Base-by-base conservation (phyloP, 1,139 yeast genomes). In the Saccharomycopsis phalli region DNA sequence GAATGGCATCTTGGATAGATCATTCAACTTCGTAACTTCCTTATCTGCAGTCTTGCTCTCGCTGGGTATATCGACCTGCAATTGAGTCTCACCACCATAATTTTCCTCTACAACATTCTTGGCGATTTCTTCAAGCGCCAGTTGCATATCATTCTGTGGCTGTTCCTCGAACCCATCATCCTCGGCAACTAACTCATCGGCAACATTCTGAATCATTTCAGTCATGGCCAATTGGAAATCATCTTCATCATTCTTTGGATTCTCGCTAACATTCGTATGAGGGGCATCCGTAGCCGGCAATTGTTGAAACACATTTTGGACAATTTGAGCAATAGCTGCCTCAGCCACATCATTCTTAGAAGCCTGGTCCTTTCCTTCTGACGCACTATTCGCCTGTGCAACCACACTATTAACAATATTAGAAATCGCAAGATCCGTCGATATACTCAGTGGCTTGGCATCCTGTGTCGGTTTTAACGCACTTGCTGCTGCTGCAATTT, bases 121-220 rank as follows among this genome's bases (percentile, higher is more conserved):
- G 6, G 41, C 47, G 34, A 44, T 42, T 27, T 44, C 45, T 27
- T 44, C 45, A 20, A 44, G 41, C 10, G 47, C 47, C 14, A 26
- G 21, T 21, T 44, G 44, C 23, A 44, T 36, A 36, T 42, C 45
- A 14, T 32, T 36, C 14, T 19, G 16, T n/a, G 25, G 38, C 4
- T 36, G 13, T 19, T 35, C 45, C 22, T 36, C 34, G 23, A 34
- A 26, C 22, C 21, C 25, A 36, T 67, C 57, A 40, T 70, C 57
- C 6, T 55, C 46, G 25, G 46, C 41, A 16, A 50, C 48, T 11
- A 46, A 42, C n/a, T 49, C 42, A 34, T 58, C 62, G 1, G 88
- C 88, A 0, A 87, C 88, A 58, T 77, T 78, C 50, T 76, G 81
- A 65, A 80, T 69, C 49, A 81, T 80, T 49, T 74, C 81, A 52